These are phyloP conservation scores for Tylopilus plumbeoviolaceoides DNA, from an alignment of 768 basidiomycete species.

Conservation along the genomic window DNA sequence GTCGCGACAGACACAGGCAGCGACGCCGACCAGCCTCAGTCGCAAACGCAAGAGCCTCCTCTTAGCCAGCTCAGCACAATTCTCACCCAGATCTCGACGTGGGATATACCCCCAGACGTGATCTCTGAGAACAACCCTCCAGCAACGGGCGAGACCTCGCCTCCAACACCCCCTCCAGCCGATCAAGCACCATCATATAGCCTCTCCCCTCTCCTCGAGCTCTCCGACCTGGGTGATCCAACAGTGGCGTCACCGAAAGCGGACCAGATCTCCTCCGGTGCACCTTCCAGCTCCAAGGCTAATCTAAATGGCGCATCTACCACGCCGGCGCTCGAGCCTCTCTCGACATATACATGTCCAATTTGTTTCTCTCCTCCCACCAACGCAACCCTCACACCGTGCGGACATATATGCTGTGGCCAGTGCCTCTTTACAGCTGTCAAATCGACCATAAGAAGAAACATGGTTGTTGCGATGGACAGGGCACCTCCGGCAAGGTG, in stretches of 20 bases:
- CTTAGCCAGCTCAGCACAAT: neutral
- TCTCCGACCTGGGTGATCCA: neutral
- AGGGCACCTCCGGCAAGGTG: slow-evolving; percentile 38
- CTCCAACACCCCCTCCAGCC: neutral
- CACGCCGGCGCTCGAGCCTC: slow-evolving; percentile 22
- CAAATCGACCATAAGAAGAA: slow-evolving; percentile 55
- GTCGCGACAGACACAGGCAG: neutral
- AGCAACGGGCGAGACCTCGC: neutral
- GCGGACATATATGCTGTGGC: slow-evolving; percentile 78
- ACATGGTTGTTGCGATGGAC: slow-evolving; percentile 31
- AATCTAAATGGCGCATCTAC: neutral
- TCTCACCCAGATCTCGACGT: slow-evolving; percentile 18
- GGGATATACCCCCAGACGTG: slow-evolving; percentile 14
- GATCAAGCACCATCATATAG: too few species aligned
- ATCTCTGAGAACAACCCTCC: too few species aligned
- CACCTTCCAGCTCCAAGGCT: neutral
- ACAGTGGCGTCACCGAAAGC: neutral
- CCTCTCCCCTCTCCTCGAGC: neutral
- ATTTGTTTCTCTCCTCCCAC: slow-evolving; percentile 76
- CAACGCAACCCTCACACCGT: slow-evolving; percentile 73
- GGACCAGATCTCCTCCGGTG: neutral
- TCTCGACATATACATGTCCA: slow-evolving; percentile 42
- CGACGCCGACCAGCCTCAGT: neutral
- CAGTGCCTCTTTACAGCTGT: slow-evolving; percentile 72
- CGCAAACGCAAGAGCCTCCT: neutral